Conservation (phyloP, 2,329 filamentous ascomycete species). For the Alternaria longipes region DNA sequence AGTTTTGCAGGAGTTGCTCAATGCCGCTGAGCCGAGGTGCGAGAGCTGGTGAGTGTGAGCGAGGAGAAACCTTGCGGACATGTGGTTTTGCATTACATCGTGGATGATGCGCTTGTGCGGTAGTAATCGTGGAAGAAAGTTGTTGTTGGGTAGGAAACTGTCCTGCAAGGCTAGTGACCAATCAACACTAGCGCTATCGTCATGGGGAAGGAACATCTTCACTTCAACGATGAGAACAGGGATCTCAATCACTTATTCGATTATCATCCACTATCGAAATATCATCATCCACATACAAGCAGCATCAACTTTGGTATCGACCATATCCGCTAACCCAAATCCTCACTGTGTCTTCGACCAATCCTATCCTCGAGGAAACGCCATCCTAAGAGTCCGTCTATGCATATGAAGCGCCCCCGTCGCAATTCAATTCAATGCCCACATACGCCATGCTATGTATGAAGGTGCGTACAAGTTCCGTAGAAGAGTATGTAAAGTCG, state of each 20-base stretch:
- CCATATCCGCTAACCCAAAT: constrained; percentile 11
- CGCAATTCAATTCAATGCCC: constrained; percentile 20
- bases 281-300: constrained; percentile 6
- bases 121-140: not conserved
- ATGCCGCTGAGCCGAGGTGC: constrained; percentile 6
- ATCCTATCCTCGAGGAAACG: constrained; percentile 13
- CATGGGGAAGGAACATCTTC: not conserved
- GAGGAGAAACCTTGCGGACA: not conserved
- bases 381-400: constrained; percentile 16
- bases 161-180: not conserved
- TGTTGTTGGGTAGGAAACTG: not conserved
- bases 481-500: constrained; percentile 14
- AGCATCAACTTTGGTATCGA: constrained; percentile 15
- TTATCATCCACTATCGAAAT: constrained; percentile 6
- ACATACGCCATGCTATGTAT: constrained; percentile 28
- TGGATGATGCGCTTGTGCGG: not conserved
- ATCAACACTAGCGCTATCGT: not conserved
- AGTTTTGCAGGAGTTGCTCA: constrained; percentile 6
- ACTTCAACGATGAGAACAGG: not conserved
- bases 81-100: not conserved
- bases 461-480: constrained; percentile 20
- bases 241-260: not conserved
- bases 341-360: constrained; percentile 5
- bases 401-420: constrained; percentile 17
- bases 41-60: not conserved